Evolutionary conservation across 1,139 yeast species (phyloP), one percentile per base, ranked within the genome.

Genomic region (Candida labiduridarum): DNA sequence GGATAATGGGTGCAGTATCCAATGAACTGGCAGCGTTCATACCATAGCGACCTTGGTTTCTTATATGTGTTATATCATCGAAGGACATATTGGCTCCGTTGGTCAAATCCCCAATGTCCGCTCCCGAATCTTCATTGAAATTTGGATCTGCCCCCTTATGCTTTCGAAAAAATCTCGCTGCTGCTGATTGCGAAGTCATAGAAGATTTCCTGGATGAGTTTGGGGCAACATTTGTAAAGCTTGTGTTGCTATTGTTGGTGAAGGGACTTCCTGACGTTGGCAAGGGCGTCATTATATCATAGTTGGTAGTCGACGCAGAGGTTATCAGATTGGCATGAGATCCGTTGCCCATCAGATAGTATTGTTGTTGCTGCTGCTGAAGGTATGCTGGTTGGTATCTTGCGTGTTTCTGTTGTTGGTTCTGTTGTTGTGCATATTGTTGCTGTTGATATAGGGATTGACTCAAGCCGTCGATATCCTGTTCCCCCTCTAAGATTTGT

Each of bases 1-100:
- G 95, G 41, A 87, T 87, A 55, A 85, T 82, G 4, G 94, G 92
- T 0, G 89, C 78, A 0, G 91, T 78, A 58, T 85, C 90, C 49
- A 71, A 64, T 19, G 69, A 57, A 34, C 66, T 64, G 15, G 69
- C 62, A 8, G 69, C 63, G 40, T 70, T 67, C 39, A 76, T 68
- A 1, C 86, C 86, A 60, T 85, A 85, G 18, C 76, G 82, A 4
- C 89, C 90, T 41, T 84, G 74, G 56, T 84, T 88, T 49, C 87
- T 72, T 2, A 84, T 68, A 51, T 84, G 85, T 31, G 82, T 69
- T 11, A 87, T 72, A 59, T 87, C 92, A 55, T 82, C 82, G 56
- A 85, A 83, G 0, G 89, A 79, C 53, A 86, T 74, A 41, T 72
- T 68, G 2, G 69, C 67, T 2, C 76, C 72, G 29, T 67, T 65